Percentiles rank a stretch among this genome's conserved stretches.
These are phyloP conservation scores for Blastobotrys buckinghamii DNA, from an alignment of 1,139 yeast species.

Conservation along the genomic window DNA sequence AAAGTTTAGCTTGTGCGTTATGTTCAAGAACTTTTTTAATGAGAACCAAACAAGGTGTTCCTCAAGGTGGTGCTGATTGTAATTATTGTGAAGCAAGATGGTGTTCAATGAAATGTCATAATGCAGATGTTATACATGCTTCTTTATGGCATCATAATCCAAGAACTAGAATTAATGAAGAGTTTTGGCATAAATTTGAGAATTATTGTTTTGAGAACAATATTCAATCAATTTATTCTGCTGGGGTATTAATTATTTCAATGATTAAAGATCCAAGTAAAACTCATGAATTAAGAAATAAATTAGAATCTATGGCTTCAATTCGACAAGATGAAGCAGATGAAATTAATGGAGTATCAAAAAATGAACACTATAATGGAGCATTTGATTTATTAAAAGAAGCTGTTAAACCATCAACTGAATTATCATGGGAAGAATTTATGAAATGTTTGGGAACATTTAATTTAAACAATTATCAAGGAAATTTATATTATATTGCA, in stretches of 20 bases:
- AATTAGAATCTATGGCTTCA: slow-evolving; percentile 57
- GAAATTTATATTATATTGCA: slow-evolving; percentile 54
- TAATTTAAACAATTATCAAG: slow-evolving; percentile 60
- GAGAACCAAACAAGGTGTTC: slow-evolving; percentile 19
- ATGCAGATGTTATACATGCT: slow-evolving; percentile 48
- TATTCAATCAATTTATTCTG: slow-evolving; percentile 66
- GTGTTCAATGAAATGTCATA: slow-evolving; percentile 28
- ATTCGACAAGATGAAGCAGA: slow-evolving; percentile 62
- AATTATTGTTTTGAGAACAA: slow-evolving; percentile 58
- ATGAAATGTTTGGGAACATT: slow-evolving; percentile 62
- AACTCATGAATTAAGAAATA: slow-evolving; percentile 23
- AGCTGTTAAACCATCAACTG: slow-evolving; percentile 32
- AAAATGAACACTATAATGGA: slow-evolving; percentile 51
- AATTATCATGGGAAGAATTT: slow-evolving; percentile 49
- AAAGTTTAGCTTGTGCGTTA: slow-evolving; percentile 70
- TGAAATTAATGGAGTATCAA: slow-evolving; percentile 17
- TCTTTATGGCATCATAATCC: slow-evolving; percentile 49
- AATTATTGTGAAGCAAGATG: slow-evolving; percentile 25
- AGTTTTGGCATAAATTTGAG: slow-evolving; percentile 51
- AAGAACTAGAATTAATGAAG: slow-evolving; percentile 37
- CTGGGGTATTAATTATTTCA: slow-evolving; percentile 52
- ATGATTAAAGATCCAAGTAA: slow-evolving; percentile 44
- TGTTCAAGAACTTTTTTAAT: slow-evolving; percentile 63
- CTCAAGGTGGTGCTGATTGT: slow-evolving; percentile 22
- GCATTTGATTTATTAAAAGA: slow-evolving; percentile 42